These are phyloP conservation scores for Balansia obtecta DNA, from an alignment of 2,329 filamentous ascomycete species.

Conservation along the genomic window DNA sequence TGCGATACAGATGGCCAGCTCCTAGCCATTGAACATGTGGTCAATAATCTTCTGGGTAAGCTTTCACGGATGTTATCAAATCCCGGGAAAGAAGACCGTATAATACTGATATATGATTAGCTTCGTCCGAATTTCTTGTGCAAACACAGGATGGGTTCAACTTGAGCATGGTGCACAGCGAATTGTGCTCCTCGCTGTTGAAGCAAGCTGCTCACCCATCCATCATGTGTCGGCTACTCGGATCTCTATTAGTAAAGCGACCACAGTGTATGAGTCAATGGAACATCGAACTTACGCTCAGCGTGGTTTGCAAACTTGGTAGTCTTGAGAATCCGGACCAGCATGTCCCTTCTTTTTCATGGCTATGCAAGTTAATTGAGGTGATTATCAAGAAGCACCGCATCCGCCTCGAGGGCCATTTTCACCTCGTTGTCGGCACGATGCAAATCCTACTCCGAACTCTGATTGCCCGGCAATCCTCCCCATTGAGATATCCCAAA, in stretches of 20 bases:
- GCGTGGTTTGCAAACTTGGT: constrained; percentile 27
- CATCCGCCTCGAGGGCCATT: constrained; percentile 48
- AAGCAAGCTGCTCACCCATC: constrained; percentile 20
- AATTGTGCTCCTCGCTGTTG: constrained; percentile 24
- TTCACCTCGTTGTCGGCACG: constrained; percentile 42
- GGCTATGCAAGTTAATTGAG: constrained; percentile 41
- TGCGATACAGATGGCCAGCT: constrained; percentile 26
- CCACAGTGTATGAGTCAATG: constrained; percentile 41
- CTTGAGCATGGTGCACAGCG: constrained; percentile 29
- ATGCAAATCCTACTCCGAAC: constrained; percentile 44
- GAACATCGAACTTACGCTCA: constrained; percentile 42
- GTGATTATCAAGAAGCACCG: constrained; percentile 47
- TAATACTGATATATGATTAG: constrained; percentile 13
- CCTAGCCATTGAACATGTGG: constrained; percentile 30
- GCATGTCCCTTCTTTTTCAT: constrained; percentile 25
- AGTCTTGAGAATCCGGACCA: constrained; percentile 16
- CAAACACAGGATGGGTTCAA: constrained; percentile 19
- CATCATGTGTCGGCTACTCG: constrained; percentile 28
- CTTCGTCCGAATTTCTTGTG: constrained; percentile 16
- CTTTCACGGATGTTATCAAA: background rate
- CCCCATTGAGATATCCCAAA: constrained; percentile 1
- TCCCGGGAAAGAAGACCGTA: background rate
- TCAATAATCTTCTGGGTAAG: constrained; percentile 27
- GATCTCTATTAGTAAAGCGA: constrained; percentile 36
- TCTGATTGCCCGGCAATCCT: constrained; percentile 28